Base-by-base conservation (phyloP, 768 basidiomycete genomes). In the Ephemerocybe angulata region DNA sequence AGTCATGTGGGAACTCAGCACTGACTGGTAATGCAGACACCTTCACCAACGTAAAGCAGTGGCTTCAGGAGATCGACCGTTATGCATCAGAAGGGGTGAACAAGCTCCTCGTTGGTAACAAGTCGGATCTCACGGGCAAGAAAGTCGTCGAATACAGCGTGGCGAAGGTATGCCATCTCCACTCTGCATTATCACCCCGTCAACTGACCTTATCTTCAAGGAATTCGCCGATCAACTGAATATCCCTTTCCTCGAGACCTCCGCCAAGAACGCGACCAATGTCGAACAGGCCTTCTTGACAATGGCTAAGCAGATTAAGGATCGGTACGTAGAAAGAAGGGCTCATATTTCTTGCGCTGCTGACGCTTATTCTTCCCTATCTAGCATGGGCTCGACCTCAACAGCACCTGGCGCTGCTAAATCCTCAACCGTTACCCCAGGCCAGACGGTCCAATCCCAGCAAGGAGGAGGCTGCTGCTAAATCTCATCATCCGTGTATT, bases 211-310 rank as follows among this genome's bases (percentile, higher is more conserved):
- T 19, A 53, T 58, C 29, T 24, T 49, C 0, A 59, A 96, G 85
- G 93, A 96, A 80, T 90, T 98, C 65, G 93, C 97, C 25, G 93
- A 98, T 68, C 94, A 98, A 69, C 79, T 98, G 61, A 81, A 79
- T 58, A 88, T 99, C 63, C 88, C 93, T 44, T 98, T 97, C 87
- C 76, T 99, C 67, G 97, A 99, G 79, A 99, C 97, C 12, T 93
- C 90, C n/a, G 97, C 97, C 31, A 98, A 98, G 89, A 93, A 90
- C 65, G 93, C 95, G 51, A 95, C 94, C 58, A 97, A 97, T 63
- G 97, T 99, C 57, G 97, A 99, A 71, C 93, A 99, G 72, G 95
- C 97, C 4, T 99, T 99, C 84, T 86, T 98, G 79, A 95, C 94
- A 28, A 92, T 99, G 84, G 95, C 97, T 3, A 91, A 96, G 79